Evolutionary conservation across 768 basidiomycete genomes (phyloP).

Genomic region (Phylloporus sp.): DNA sequence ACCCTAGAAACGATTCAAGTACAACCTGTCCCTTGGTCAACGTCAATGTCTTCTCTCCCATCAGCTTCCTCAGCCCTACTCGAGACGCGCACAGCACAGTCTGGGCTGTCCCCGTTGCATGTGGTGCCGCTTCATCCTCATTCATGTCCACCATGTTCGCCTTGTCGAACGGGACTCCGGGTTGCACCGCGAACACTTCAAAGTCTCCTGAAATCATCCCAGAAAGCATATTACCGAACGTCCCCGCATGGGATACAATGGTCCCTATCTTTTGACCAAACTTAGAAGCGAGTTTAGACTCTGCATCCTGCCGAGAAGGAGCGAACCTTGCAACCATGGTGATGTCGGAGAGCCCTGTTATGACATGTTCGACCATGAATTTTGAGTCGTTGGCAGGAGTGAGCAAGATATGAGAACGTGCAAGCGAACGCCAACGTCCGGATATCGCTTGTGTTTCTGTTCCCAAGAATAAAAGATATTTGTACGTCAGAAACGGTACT

Average conservation of each 20-base stretch:
- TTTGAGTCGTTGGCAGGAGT: background rate
- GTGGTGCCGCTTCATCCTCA: background rate
- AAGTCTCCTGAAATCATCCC: constrained; percentile 2
- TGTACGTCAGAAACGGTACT: too few relatives aligned
- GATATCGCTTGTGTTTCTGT: background rate
- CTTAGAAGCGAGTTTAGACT: background rate
- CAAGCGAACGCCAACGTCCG: background rate
- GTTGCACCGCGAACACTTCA: background rate
- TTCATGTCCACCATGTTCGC: background rate
- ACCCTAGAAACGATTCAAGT: background rate
- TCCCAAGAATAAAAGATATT: background rate
- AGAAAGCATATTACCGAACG: background rate
- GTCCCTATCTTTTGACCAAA: background rate
- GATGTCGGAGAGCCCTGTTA: background rate
- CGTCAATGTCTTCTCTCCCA: background rate
- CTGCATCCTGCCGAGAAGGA: background rate
- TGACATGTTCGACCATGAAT: background rate
- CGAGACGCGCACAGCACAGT: background rate
- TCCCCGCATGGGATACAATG: background rate
- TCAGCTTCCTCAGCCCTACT: background rate
- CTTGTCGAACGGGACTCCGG: background rate
- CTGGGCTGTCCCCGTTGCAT: background rate
- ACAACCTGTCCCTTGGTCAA: background rate
- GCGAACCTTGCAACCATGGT: background rate
- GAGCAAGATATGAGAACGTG: background rate